A percentile compares a stretch with the other conserved stretches of the same genome.
Conservation (phyloP, 495 filamentous ascomycete species). For the Tirmania nivea region DNA sequence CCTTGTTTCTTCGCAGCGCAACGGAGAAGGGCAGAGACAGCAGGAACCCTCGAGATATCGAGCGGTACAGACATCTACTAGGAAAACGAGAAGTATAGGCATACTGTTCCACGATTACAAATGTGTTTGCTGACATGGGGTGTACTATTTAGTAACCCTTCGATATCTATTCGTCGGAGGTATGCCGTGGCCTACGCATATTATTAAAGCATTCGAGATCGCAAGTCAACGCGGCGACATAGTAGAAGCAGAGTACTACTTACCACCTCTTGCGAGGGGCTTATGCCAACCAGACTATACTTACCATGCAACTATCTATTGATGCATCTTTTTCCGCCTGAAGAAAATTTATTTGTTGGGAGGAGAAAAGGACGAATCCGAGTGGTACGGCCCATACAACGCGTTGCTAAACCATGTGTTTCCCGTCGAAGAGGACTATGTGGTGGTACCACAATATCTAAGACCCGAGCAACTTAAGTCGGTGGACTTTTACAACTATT, state of each 20-base stretch:
- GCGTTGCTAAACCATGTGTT: constrained; percentile 1
- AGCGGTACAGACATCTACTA: too few relatives aligned
- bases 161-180: not conserved
- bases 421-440: constrained; percentile 2
- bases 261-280: too few relatives aligned
- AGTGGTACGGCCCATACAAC: constrained; percentile 1
- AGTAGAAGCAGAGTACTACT: not conserved
- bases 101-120: not conserved
- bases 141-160: too few relatives aligned
- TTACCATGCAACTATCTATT: not conserved
- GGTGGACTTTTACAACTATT: constrained; percentile 3
- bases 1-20: too few relatives aligned
- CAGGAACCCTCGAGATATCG: not conserved
- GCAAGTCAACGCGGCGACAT: not conserved
- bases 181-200: not conserved
- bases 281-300: too few relatives aligned
- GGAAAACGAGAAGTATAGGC: too few relatives aligned
- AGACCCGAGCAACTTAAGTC: not conserved
- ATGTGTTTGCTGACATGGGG: too few relatives aligned
- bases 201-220: not conserved
- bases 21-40: not conserved
- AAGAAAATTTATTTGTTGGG: not conserved
- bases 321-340: not conserved
- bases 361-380: not conserved
- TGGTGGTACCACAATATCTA: not conserved